Evolutionary conservation across 495 filamentous ascomycete species (phyloP).

Genomic region (Penicillium macrosclerotiorum): DNA sequence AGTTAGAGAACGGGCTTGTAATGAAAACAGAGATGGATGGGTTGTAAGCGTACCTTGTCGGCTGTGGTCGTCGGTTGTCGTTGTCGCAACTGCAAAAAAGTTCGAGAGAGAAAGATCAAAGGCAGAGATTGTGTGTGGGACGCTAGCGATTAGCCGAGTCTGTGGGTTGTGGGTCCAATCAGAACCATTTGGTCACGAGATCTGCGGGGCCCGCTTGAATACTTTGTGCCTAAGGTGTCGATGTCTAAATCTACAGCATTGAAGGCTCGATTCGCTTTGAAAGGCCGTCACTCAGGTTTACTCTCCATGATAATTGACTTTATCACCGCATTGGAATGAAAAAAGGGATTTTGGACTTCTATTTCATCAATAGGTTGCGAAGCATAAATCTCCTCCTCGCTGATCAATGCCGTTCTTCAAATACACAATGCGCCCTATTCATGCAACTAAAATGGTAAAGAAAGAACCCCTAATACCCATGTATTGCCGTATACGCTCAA

Average conservation of each 20-base stretch:
- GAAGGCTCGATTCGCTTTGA: no score
- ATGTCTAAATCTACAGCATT: neutral
- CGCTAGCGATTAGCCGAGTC: conserved; percentile 49
- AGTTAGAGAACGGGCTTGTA: conserved; percentile 2
- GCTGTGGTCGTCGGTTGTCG: conserved; percentile 49
- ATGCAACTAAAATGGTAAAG: neutral
- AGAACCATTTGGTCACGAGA: neutral
- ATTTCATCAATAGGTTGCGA: no score
- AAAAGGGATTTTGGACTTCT: no score
- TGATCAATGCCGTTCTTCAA: neutral
- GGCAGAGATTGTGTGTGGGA: conserved; percentile 47
- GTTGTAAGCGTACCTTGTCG: conserved; percentile 47
- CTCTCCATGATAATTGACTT: no score
- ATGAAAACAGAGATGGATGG: neutral
- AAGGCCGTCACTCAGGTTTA: no score
- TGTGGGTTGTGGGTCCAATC: conserved; percentile 17
- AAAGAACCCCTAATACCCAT: neutral
- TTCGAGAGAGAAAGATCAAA: conserved; percentile 36
- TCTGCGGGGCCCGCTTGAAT: neutral
- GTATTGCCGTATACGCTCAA: no score
- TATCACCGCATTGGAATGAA: no score
- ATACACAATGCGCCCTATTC: neutral
- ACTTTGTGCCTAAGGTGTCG: conserved; percentile 9
- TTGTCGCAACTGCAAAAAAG: conserved; percentile 46
- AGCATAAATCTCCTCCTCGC: no score